Evolutionary conservation across 2,329 filamentous ascomycete genomes (phyloP), one percentile per base, ranked within the genome.

Genomic region (Ascochyta rabiei): DNA sequence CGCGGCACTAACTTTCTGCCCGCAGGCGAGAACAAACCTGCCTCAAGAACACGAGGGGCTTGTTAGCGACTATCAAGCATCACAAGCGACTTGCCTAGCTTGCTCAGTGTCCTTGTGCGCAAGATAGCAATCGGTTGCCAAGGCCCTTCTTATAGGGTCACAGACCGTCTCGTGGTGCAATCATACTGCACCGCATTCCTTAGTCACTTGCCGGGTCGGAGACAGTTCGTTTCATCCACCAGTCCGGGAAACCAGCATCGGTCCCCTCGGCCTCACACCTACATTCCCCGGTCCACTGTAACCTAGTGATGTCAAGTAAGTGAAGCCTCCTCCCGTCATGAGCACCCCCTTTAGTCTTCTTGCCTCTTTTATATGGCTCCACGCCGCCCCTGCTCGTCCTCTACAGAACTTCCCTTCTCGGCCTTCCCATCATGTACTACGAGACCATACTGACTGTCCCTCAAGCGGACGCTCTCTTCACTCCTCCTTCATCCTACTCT

Each of bases 401-500:
- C 53, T 35, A 41, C 48, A 38, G 5, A 31, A 42, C 41, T 18
- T 6, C 30, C 37, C 52, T 33, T 16, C 41, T 42, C 57, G 53
- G 59, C 59, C 57, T 63, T 61, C 59, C 44, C 60, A 66, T 48
- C 57, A 75, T 74, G 72, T 67, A 68, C 60, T 70, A 67, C 59
- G 70, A 70, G 65, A 59, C 62, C 51, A 66, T 74, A 71, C 70
- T 75, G 63, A 74, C 71, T 67, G 69, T 73, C 67, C 69, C 70
- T 60, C 65, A 73, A 78, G 76, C 74, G 69, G 75, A 77, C 69
- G 68, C 73, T 62, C 67, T 73, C 55, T 73, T 76, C 66, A 76
- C 72, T 63, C 73, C 70, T 67, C 74, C 70, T 63, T 74, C 70
- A 70, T 75, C 73, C 63, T 75, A 74, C 68, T 74, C 72, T 64